Conservation (phyloP, 768 basidiomycete species). For the Suillus subaureus region DNA sequence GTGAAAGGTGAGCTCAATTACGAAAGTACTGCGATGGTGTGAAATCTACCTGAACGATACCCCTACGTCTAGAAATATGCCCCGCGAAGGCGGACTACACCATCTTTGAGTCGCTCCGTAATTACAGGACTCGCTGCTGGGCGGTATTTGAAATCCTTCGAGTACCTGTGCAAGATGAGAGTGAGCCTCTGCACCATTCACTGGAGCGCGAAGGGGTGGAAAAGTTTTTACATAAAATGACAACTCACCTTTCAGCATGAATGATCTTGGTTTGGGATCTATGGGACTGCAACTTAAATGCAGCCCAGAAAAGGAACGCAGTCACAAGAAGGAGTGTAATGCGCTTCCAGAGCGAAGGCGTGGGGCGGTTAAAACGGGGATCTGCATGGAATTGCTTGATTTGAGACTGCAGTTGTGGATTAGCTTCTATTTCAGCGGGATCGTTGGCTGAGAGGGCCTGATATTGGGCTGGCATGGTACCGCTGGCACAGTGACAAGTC, state of each 20-base stretch:
- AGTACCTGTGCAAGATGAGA: constrained; percentile 57
- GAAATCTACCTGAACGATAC: neutral
- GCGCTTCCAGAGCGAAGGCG: constrained; percentile 50
- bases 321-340: constrained; percentile 44
- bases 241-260: constrained; percentile 62
- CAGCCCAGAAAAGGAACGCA: constrained; percentile 47
- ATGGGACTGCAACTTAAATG: constrained; percentile 34
- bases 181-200: neutral
- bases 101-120: constrained; percentile 75
- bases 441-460: constrained; percentile 3
- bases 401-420: constrained; percentile 3
- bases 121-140: constrained; percentile 86
- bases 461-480: neutral
- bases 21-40: neutral
- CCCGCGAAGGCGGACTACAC: constrained; percentile 68
- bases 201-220: neutral
- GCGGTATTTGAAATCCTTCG: constrained; percentile 77
- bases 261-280: constrained; percentile 47
- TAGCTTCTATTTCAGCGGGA: neutral
- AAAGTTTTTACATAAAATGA: neutral
- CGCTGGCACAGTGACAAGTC: neutral
- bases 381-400: constrained; percentile 17
- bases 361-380: constrained; percentile 40
- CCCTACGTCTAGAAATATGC: constrained; percentile 43
- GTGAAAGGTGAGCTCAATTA: neutral